A percentile compares a stretch with the other conserved stretches of the same genome.
Evolutionary conservation across 208 protist genomes (phyloP).

Genomic region (Vickermania spadyakhi): DNA sequence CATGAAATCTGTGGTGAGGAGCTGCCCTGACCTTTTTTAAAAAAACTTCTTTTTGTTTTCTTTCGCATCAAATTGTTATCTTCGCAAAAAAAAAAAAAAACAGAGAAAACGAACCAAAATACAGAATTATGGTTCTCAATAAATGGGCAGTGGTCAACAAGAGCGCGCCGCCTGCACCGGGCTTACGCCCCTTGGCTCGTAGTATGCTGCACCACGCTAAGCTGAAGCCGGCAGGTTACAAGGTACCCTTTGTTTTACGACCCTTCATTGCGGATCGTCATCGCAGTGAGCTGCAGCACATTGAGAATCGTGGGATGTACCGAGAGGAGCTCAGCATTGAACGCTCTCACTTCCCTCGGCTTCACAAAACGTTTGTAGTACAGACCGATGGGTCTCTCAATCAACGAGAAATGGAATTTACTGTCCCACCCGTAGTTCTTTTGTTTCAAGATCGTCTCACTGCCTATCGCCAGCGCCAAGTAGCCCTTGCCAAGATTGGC

Average conservation of each 20-base stretch:
- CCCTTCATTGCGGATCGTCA: conserved; percentile 82
- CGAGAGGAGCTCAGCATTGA: conserved; percentile 84
- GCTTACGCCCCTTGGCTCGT: conserved; percentile 50
- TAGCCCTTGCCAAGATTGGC: conserved; percentile 77
- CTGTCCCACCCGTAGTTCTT: conserved; percentile 66
- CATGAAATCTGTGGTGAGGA: no score
- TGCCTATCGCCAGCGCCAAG: conserved; percentile 68
- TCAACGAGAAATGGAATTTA: conserved; percentile 84
- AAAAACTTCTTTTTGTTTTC: background rate
- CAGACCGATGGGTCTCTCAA: conserved; percentile 85
- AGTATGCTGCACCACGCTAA: conserved; percentile 48
- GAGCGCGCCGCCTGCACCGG: conserved; percentile 47
- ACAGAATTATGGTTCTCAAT: conserved; percentile 61
- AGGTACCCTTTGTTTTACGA: conserved; percentile 78
- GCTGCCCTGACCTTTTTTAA: no score
- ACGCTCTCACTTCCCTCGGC: conserved; percentile 69
- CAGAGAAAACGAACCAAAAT: background rate
- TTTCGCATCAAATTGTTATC: no score
- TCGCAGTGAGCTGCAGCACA: conserved; percentile 76
- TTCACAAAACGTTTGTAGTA: conserved; percentile 66
- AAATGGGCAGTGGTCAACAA: conserved; percentile 86
- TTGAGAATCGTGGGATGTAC: conserved; percentile 88
- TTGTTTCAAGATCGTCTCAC: conserved; percentile 82
- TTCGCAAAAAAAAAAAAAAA: background rate
- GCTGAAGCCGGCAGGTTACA: conserved; percentile 68